Percentiles rank a stretch among this genome's conserved stretches.
phyloP scores from a whole-genome alignment of 2,329 filamentous ascomycete genomes.

The Aureobasidium sp. region DNA sequence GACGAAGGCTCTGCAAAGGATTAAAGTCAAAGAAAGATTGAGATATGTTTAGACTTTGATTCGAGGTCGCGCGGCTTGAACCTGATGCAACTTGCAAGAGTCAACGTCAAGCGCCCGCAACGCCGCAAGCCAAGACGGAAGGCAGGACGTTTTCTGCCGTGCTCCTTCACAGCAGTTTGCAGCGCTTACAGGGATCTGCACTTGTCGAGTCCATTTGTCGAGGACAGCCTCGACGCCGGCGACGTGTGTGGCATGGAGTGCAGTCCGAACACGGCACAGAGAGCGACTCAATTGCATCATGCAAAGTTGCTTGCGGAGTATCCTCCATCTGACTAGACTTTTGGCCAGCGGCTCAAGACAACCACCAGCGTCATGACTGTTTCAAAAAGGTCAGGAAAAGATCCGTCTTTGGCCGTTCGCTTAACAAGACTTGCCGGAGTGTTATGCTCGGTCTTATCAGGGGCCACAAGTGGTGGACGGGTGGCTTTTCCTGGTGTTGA shows the following conservation, averaged over 20 bases:
- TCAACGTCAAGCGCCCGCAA: neutral
- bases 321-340: neutral
- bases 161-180: neutral
- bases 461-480: neutral
- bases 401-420: neutral
- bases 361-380: neutral
- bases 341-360: neutral
- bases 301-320: neutral
- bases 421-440: neutral
- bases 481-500: neutral
- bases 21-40: neutral
- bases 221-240: neutral
- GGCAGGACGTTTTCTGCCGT: neutral
- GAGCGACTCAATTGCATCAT: neutral
- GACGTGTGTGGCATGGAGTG: neutral
- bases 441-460: neutral
- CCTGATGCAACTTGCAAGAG: neutral
- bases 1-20: neutral
- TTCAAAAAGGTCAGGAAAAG: neutral
- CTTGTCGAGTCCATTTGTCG: neutral
- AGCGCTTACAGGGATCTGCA: neutral
- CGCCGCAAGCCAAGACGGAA: neutral
- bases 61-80: neutral
- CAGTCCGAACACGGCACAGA: neutral
- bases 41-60: neutral